Evolutionary conservation across 1,139 yeast genomes (phyloP).

Genomic region (Candida sp.): DNA sequence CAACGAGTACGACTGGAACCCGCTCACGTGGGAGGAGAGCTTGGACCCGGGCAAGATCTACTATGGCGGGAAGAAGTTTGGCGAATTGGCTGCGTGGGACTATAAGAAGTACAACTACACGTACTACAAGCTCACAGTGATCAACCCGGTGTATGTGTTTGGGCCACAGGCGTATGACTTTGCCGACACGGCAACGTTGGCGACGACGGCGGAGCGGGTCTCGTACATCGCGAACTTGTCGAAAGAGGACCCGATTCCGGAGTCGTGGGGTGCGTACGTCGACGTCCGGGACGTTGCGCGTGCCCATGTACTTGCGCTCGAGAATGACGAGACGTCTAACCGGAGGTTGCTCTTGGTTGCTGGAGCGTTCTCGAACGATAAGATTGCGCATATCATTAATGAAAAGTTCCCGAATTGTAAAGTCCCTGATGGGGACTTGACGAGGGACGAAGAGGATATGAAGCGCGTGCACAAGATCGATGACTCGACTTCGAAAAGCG

Average conservation of each 20-base stretch:
- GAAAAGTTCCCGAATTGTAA: constrained; percentile 18
- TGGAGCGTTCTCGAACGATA: constrained; percentile 25
- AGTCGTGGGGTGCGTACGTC: constrained; percentile 25
- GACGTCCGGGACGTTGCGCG: constrained; percentile 60
- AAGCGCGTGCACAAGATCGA: constrained; percentile 19
- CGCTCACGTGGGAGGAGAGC: constrained; percentile 32
- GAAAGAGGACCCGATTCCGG: constrained; percentile 18
- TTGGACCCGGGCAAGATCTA: constrained; percentile 26
- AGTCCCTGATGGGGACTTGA: constrained; percentile 13
- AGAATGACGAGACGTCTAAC: constrained; percentile 23
- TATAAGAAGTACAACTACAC: constrained; percentile 37
- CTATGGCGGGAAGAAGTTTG: constrained; percentile 32
- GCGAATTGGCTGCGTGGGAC: constrained; percentile 53
- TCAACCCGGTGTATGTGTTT: constrained; percentile 39
- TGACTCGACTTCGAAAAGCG: constrained; percentile 26
- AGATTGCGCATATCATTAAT: constrained; percentile 27
- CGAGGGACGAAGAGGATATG: constrained; percentile 1
- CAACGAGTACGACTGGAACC: constrained; percentile 43
- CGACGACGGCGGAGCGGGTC: constrained; percentile 36
- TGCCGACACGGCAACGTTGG: constrained; percentile 26
- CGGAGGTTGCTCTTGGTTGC: constrained; percentile 35
- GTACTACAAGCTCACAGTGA: constrained; percentile 26
- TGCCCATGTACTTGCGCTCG: constrained; percentile 51
- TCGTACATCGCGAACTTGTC: constrained; percentile 22
- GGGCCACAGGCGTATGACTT: constrained; percentile 45